phyloP scores from a whole-genome alignment of 345 rosid species.

The Arabidopsis arenosa region DNA sequence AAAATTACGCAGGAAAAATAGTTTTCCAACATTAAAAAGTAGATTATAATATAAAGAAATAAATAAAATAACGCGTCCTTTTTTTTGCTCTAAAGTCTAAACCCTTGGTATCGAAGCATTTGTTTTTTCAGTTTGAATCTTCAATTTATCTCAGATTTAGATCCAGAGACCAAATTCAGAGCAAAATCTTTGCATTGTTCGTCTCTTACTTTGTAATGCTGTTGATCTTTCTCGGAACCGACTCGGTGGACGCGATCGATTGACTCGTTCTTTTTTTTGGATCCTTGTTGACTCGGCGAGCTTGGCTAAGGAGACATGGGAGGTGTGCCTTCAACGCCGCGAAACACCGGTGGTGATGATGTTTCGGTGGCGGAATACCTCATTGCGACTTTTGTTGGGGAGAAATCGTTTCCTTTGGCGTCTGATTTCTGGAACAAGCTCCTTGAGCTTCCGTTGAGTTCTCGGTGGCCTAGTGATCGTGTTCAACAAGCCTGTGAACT shows the following conservation, averaged over 20 bases:
- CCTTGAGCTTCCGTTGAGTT: slow-evolving; percentile 77
- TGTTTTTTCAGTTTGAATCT: slow-evolving; percentile 26
- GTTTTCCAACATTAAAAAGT: background rate
- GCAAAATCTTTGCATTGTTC: slow-evolving; percentile 26
- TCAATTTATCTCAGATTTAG: slow-evolving; percentile 39
- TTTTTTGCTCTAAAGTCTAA: slow-evolving; percentile 24
- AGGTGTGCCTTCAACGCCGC: slow-evolving; percentile 87
- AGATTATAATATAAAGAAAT: background rate
- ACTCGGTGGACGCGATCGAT: slow-evolving; percentile 43
- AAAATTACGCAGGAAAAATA: slow-evolving; percentile 5
- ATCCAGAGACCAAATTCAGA: slow-evolving; percentile 32
- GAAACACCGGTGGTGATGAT: slow-evolving; percentile 54
- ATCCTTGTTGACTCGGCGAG: slow-evolving; percentile 49
- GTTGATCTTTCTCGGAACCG: slow-evolving; percentile 37
- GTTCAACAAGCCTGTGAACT: slow-evolving; percentile 74
- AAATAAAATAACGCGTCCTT: slow-evolving; percentile 23
- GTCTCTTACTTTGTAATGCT: slow-evolving; percentile 43
- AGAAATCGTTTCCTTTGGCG: slow-evolving; percentile 79
- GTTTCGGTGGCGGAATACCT: slow-evolving; percentile 64
- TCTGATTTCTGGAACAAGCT: slow-evolving; percentile 98
- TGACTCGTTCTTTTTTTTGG: slow-evolving; percentile 43
- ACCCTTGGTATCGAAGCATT: slow-evolving; percentile 54
- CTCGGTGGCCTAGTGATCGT: slow-evolving; percentile 71
- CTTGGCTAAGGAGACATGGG: slow-evolving; percentile 58
- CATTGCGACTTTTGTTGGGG: slow-evolving; percentile 86